Evolutionary conservation across 208 protist genomes (phyloP).

Genomic region (Plasmodiophora brassicae): DNA sequence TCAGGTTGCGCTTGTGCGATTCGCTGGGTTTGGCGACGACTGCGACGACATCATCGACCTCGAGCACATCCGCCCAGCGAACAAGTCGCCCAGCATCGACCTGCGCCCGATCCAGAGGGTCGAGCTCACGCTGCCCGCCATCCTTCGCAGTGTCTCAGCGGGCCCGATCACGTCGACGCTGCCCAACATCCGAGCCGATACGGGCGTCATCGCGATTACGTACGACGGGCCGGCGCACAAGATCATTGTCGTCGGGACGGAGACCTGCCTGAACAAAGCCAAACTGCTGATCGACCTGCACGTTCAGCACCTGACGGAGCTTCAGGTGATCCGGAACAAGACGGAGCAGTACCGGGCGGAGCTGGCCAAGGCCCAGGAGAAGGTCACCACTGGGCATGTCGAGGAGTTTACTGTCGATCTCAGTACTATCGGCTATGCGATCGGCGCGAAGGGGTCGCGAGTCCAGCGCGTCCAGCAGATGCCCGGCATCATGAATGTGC

Average conservation of each 20-base stretch:
- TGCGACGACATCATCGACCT: conserved; percentile 25
- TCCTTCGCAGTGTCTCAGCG: neutral
- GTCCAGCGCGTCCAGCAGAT: neutral
- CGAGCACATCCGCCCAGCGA: neutral
- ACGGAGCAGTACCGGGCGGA: neutral
- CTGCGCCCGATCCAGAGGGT: neutral
- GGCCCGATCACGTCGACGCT: neutral
- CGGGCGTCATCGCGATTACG: neutral
- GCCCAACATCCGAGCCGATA: neutral
- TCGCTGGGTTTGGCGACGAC: neutral
- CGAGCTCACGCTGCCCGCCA: neutral
- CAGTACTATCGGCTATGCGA: neutral
- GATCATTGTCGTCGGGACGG: conserved; percentile 22
- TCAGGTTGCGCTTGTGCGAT: neutral
- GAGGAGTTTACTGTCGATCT: neutral
- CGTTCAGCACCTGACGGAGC: neutral
- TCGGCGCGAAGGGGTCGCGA: neutral
- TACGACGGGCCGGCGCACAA: neutral
- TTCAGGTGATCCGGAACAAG: neutral
- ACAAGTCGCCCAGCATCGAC: neutral
- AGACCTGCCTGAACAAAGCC: neutral
- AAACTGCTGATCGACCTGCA: neutral
- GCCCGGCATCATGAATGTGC: neutral
- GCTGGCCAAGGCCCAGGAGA: neutral
- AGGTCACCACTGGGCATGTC: neutral